A percentile compares a stretch with the other conserved stretches of the same genome.
Evolutionary conservation across 169 alveolate genomes (phyloP).

Genomic region (Plasmodium gonderi): DNA sequence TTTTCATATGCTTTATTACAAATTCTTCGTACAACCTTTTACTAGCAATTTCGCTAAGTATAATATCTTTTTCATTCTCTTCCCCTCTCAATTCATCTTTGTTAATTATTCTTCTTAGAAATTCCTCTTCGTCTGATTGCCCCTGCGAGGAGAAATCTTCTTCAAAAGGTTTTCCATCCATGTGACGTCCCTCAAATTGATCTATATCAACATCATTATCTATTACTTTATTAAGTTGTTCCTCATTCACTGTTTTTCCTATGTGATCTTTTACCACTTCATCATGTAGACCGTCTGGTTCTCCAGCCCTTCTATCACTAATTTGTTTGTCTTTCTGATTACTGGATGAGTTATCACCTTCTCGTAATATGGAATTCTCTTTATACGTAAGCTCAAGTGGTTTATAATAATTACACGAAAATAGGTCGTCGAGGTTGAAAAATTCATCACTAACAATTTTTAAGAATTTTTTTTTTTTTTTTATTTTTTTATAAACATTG

Average conservation of each 20-base stretch:
- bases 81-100: slow-evolving; percentile 18
- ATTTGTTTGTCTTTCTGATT: too few relatives aligned
- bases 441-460: not conserved
- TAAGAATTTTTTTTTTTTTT: slow-evolving; percentile 33
- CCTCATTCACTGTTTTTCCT: too few relatives aligned
- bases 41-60: not conserved
- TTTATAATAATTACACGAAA: slow-evolving; percentile 8
- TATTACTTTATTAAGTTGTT: too few relatives aligned
- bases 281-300: too few relatives aligned
- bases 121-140: not conserved
- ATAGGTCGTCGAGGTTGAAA: slow-evolving; percentile 24
- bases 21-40: slow-evolving; percentile 58
- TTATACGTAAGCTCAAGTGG: not conserved
- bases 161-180: not conserved
- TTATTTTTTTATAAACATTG: slow-evolving; percentile 45
- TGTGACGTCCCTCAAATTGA: too few relatives aligned
- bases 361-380: too few relatives aligned
- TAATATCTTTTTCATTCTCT: not conserved
- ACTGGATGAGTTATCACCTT: too few relatives aligned
- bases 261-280: too few relatives aligned
- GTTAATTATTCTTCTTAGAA: not conserved
- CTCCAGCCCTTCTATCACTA: too few relatives aligned
- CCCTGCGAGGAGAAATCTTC: not conserved
- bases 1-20: slow-evolving; percentile 67
- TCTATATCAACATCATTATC: too few relatives aligned